Evolutionary conservation across 1,284 basidiomycete species (phyloP).

Genomic region (Afroboletus lepidellus): DNA sequence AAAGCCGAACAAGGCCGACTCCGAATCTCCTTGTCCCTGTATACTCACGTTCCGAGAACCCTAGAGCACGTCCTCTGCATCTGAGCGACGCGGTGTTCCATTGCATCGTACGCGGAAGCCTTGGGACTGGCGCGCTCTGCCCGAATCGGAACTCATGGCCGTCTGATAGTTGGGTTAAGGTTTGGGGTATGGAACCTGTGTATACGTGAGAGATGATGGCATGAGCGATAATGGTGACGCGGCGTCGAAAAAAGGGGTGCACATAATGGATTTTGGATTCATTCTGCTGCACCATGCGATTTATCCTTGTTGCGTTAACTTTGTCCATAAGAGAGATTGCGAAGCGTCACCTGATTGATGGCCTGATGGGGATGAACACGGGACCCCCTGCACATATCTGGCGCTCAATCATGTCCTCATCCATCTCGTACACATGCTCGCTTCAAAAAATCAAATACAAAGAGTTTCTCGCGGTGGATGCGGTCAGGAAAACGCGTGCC

Average conservation of each 20-base stretch:
- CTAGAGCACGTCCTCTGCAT: not conserved
- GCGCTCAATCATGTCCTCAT: not conserved
- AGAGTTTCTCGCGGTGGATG: constrained; percentile 16
- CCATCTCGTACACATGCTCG: constrained; percentile 7
- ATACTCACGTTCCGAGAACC: not conserved
- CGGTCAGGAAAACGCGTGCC: not conserved
- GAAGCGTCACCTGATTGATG: not conserved
- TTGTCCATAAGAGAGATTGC: not conserved
- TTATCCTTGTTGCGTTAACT: constrained; percentile 1
- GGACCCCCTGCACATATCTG: no score
- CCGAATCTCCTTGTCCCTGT: not conserved
- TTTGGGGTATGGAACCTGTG: constrained; percentile 5
- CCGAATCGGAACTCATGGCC: not conserved
- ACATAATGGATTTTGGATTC: constrained; percentile 6
- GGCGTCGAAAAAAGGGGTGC: not conserved
- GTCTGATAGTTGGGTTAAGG: not conserved
- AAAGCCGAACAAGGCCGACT: not conserved
- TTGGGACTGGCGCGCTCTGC: not conserved
- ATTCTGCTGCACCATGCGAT: not conserved
- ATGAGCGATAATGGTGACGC: not conserved
- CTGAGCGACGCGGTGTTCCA: not conserved
- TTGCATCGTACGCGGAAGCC: not conserved
- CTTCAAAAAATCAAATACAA: constrained; percentile 24
- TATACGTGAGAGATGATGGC: constrained; percentile 8
- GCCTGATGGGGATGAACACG: not conserved